Base-by-base conservation (phyloP, 2,329 filamentous ascomycete genomes). In the Penicillium sp. region DNA sequence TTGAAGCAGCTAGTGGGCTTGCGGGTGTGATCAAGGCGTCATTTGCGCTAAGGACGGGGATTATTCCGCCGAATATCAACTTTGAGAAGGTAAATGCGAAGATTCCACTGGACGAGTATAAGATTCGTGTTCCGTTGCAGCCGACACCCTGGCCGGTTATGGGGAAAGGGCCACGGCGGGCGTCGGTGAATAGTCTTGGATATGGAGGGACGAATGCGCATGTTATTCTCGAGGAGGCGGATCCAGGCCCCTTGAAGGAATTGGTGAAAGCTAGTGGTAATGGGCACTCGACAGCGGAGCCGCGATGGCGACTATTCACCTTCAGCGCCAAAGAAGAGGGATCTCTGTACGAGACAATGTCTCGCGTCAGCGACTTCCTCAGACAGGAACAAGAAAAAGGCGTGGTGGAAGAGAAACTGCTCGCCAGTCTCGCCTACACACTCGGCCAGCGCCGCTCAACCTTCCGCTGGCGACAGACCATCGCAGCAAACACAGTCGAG, bases 31-130 rank as follows among this genome's bases (percentile, higher is more conserved):
- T 83, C 58, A 82, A 83, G 63, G 69, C 75, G 1, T 71, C 76
- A 0, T 60, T 82, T 62, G 76, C 79, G 64, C 64, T 83, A 2
- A 79, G 82, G 63, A 77, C 77, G 44, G 76, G 76, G 0, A 74
- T 79, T 8, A 76, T 83, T 15, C 73, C 79, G 13, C 79, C 80
- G 1, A 81, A 79, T 63, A 69, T 69, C 2, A 38, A 45, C 17
- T 48, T 48, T 47, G 75, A 80, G 52, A 41, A 53, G 17, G 23
- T 35, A 4, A 58, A 58, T 5, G 21, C 47, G 5, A 21, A n/a
- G 17, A n/a, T 47, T 26, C 26, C 26, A 3, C 29, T 38, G 1
- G 49, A 52, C 7, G 49, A 52, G 15, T 52, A 31, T 30, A 21
- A 38, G 19, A 5, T 54, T 17, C 9, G n/a, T 4, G 8, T 53